phyloP scores from a whole-genome alignment of 78 protist genomes.

The Cavenderia fasciculata region DNA sequence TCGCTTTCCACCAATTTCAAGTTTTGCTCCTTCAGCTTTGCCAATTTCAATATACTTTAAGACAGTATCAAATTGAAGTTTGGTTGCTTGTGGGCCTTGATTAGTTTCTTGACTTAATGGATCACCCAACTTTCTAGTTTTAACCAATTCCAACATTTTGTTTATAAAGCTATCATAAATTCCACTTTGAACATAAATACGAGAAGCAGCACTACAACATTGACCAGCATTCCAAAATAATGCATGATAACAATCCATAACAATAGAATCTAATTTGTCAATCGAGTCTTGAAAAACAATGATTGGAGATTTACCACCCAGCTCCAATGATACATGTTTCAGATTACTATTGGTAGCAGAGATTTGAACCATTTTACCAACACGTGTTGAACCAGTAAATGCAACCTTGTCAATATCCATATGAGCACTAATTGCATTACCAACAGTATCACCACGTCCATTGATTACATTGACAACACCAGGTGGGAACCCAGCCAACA shows the following conservation, averaged over 20 bases:
- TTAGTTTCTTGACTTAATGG: slow-evolving; percentile 25
- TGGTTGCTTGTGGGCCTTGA: slow-evolving; percentile 73
- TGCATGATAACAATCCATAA: not conserved
- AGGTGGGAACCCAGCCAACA: slow-evolving; percentile 94
- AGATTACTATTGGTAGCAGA: slow-evolving; percentile 74
- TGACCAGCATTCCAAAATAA: slow-evolving; percentile 72
- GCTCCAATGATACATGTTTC: slow-evolving; percentile 80
- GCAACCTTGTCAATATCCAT: slow-evolving; percentile 86
- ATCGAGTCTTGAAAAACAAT: slow-evolving; percentile 88
- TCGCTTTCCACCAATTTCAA: slow-evolving; percentile 35
- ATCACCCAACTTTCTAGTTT: slow-evolving; percentile 61
- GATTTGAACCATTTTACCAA: slow-evolving; percentile 74
- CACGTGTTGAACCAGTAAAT: slow-evolving; percentile 88
- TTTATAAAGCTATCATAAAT: slow-evolving; percentile 85
- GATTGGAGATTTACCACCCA: slow-evolving; percentile 96
- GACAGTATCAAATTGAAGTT: slow-evolving; percentile 75
- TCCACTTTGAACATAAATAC: slow-evolving; percentile 83
- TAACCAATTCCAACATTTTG: slow-evolving; percentile 1
- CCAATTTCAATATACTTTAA: slow-evolving; percentile 55
- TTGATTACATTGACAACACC: slow-evolving; percentile 92
- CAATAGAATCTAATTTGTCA: slow-evolving; percentile 82
- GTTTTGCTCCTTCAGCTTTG: slow-evolving; percentile 62
- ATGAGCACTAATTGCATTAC: slow-evolving; percentile 82
- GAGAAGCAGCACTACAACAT: slow-evolving; percentile 84
- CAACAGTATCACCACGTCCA: slow-evolving; percentile 88